Base-by-base conservation (phyloP, 2,329 filamentous ascomycete genomes). In the Rhexocercosporidium sp. region DNA sequence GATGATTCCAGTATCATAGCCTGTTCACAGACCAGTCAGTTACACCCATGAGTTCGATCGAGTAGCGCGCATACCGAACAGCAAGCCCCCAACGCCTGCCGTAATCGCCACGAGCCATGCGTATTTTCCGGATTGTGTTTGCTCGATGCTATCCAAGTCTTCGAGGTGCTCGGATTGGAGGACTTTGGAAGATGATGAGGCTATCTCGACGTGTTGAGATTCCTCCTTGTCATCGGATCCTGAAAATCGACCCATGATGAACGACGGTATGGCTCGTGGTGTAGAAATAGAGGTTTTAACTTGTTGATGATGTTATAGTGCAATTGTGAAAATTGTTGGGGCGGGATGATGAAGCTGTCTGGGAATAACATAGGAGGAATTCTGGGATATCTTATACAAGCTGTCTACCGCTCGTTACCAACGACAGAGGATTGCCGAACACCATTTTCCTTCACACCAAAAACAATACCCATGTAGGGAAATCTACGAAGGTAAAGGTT, bases 11-110 rank as follows among this genome's bases (percentile, higher is more conserved):
- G 78, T 84, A 69, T 83, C 83, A 71, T 85, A 85, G 16, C 82
- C 80, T 68, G 76, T 34, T n/a, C 12, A 1, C 41, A 7, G 31
- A 74, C 53, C 75, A 71, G 3, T 37, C 27, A 41, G n/a, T n/a
- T 71, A 31, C 57, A 3, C 6, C 27, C 41, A 7, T 31, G 8
- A 20, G 12, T 57, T 14, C 8, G 54, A 31, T n/a, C 31, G 53
- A n/a, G 8, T 18, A 11, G 34, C 9, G 4, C 62, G n/a, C 39
- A 16, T 63, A 73, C 88, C 88, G 78, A 91, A 90, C 0, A 91
- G 76, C 0, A 91, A 80, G 5, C 88, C 88, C 70, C 87, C 88
- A 62, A 91, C 87, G 14, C 88, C 86, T 11, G 88, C 88, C 8
- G 87, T 86, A 62, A 89, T 78, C 11, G 87, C 88, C 66, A 90